phyloP scores from a whole-genome alignment of 805 yeast genomes.

The Wickerhamomyces canadensis region DNA sequence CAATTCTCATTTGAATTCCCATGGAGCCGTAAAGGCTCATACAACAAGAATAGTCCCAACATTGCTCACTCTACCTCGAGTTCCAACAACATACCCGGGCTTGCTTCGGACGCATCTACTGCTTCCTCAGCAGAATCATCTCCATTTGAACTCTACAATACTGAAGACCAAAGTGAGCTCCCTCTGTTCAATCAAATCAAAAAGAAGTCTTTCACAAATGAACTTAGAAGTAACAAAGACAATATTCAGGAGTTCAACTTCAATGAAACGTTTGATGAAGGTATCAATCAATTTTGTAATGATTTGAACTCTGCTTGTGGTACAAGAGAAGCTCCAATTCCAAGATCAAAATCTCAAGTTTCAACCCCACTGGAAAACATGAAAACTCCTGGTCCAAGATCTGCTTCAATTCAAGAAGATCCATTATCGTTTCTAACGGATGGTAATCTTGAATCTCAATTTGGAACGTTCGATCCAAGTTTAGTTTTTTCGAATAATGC shows the following conservation, averaged over 20 bases:
- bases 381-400: neutral
- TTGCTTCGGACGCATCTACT: slow-evolving; percentile 24
- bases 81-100: slow-evolving; percentile 15
- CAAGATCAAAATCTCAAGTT: slow-evolving; percentile 29
- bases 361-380: slow-evolving; percentile 4
- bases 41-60: slow-evolving; percentile 4
- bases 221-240: neutral
- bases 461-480: slow-evolving; percentile 43
- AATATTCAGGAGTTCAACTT: slow-evolving; percentile 28
- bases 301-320: slow-evolving; percentile 82
- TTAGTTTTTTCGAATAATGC: slow-evolving; percentile 37
- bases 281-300: slow-evolving; percentile 69
- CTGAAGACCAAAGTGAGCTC: slow-evolving; percentile 17
- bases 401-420: slow-evolving; percentile 24
- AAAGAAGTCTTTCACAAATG: neutral
- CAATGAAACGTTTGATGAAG: slow-evolving; percentile 54
- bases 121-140: slow-evolving; percentile 22
- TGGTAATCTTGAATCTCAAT: slow-evolving; percentile 8
- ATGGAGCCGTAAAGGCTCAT: slow-evolving; percentile 31
- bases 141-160: slow-evolving; percentile 25
- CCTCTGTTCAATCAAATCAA: slow-evolving; percentile 16
- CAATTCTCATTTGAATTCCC: slow-evolving; percentile 52
- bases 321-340: slow-evolving; percentile 60
- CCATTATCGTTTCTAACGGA: slow-evolving; percentile 43
- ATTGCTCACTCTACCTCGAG: slow-evolving; percentile 4